Percentiles rank a stretch among this genome's conserved stretches.
phyloP scores from a whole-genome alignment of 495 filamentous ascomycete species.

The Geoglossum glabrum region DNA sequence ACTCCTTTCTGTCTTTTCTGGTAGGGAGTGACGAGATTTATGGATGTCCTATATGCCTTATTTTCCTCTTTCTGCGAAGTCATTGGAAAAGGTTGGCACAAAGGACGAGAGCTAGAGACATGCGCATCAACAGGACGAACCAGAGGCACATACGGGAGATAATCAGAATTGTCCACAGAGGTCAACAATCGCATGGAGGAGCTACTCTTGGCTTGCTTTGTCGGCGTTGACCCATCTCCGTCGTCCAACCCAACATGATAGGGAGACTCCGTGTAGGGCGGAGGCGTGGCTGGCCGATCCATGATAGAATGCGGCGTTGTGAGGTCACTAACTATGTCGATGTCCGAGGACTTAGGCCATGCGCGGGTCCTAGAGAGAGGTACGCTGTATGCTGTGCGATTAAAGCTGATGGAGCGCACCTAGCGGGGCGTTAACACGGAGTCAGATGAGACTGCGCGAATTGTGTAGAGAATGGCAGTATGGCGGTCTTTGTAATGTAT shows the following conservation, averaged over 20 bases:
- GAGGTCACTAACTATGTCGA: not conserved
- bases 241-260: slow-evolving; percentile 2
- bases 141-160: slow-evolving; percentile 24
- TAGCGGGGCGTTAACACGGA: not conserved
- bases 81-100: not conserved
- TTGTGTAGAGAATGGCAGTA: too few relatives aligned
- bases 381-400: too few relatives aligned
- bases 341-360: not conserved
- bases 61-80: not conserved
- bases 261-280: not conserved
- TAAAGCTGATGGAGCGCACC: too few relatives aligned
- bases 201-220: slow-evolving; percentile 21
- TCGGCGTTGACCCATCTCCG: slow-evolving; percentile 12
- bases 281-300: slow-evolving; percentile 1
- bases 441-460: too few relatives aligned
- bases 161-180: slow-evolving; percentile 26
- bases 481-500: too few relatives aligned
- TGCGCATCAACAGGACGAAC: not conserved
- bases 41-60: slow-evolving; percentile 8
- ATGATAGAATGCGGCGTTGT: not conserved
- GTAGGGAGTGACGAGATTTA: not conserved
- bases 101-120: slow-evolving; percentile 7
- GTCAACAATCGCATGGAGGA: slow-evolving; percentile 42
- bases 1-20: not conserved
- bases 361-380: too few relatives aligned